These are phyloP conservation scores for Sisymbrium altissimum DNA, from an alignment of 345 rosid species.

Conservation along the genomic window DNA sequence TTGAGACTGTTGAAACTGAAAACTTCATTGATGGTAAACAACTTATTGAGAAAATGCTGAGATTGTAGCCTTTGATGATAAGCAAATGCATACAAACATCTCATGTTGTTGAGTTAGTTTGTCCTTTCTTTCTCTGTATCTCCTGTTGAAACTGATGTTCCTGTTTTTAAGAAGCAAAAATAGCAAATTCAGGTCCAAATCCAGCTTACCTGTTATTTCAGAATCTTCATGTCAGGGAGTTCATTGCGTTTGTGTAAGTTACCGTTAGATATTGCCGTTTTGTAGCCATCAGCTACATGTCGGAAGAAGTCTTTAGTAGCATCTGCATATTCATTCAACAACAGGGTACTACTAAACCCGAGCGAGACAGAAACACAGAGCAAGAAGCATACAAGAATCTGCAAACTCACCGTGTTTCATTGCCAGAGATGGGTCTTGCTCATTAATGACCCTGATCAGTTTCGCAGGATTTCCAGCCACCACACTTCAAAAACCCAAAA, in stretches of 20 bases:
- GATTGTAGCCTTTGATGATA: constrained; percentile 18
- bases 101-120: constrained; percentile 22
- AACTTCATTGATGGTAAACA: no score
- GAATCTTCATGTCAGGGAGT: background rate
- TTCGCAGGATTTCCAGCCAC: constrained; percentile 84
- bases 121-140: constrained; percentile 20
- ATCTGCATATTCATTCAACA: constrained; percentile 19
- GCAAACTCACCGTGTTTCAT: constrained; percentile 30
- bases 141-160: constrained; percentile 17
- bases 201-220: background rate
- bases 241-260: background rate
- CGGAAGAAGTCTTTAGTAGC: constrained; percentile 34
- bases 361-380: background rate
- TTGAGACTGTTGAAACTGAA: background rate
- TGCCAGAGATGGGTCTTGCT: constrained; percentile 36
- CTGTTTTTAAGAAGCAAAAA: background rate
- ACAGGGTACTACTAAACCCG: background rate
- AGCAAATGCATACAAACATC: constrained; percentile 14
- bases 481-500: constrained; percentile 45
- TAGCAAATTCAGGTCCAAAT: background rate
- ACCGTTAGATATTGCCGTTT: constrained; percentile 18
- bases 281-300: constrained; percentile 33
- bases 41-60: constrained; percentile 28
- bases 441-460: constrained; percentile 57
- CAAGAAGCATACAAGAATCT: background rate